Percentiles rank a stretch among this genome's conserved stretches.
phyloP scores from a whole-genome alignment of 1,284 basidiomycete species.

The Cutaneotrichosporon daszewskae region DNA sequence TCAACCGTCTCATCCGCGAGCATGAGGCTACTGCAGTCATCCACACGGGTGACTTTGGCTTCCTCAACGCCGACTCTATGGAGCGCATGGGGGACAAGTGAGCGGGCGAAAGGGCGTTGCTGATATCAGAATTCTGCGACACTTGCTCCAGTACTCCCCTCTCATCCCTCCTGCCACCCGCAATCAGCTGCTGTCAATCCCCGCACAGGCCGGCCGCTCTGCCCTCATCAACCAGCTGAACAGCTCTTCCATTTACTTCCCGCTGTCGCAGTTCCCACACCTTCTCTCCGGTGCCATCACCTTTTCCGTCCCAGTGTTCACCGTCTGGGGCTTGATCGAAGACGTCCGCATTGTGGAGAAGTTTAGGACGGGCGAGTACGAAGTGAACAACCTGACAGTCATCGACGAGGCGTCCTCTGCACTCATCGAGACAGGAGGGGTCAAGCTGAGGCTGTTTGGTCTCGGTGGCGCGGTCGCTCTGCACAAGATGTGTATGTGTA shows the following conservation, averaged over 20 bases:
- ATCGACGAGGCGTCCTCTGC: conserved; percentile 92
- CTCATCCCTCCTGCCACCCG: conserved; percentile 79
- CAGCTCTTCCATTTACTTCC: conserved; percentile 50
- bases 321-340: conserved; percentile 96
- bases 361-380: conserved; percentile 74
- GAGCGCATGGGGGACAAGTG: conserved; percentile 84
- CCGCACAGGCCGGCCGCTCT: conserved; percentile 49
- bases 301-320: conserved; percentile 86
- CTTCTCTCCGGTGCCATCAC: conserved; percentile 82
- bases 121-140: conserved; percentile 66
- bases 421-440: conserved; percentile 82
- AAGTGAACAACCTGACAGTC: conserved; percentile 79
- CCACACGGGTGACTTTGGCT: conserved; percentile 99
- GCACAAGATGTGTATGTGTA: conserved; percentile 87
- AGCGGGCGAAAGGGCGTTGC: conserved; percentile 17
- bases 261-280: conserved; percentile 87
- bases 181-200: conserved; percentile 68
- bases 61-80: conserved; percentile 80
- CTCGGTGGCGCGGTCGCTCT: conserved; percentile 91
- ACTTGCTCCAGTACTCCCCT: conserved; percentile 96
- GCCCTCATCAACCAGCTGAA: conserved; percentile 54
- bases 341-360: conserved; percentile 90
- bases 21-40: conserved; percentile 88
- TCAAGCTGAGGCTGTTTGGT: conserved; percentile 88
- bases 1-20: conserved; percentile 87